Conservation (phyloP, 768 basidiomycete species). For the Tremella fuciformis region DNA sequence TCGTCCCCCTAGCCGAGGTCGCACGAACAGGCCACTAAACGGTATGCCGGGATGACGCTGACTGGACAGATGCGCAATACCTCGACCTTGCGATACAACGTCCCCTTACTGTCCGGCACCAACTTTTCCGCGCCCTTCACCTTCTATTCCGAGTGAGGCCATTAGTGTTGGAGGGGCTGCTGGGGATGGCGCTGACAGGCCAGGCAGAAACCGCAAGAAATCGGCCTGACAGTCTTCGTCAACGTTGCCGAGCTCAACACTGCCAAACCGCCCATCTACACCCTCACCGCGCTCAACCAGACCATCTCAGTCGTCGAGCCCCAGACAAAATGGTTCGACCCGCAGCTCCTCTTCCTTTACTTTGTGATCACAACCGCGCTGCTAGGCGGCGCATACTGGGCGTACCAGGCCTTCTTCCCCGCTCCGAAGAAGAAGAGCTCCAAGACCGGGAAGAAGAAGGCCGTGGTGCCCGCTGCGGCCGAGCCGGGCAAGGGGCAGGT, state of each 20-base stretch:
- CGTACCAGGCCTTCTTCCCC: slow-evolving; percentile 43
- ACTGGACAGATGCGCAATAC: slow-evolving; percentile 44
- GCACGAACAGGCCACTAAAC: background rate
- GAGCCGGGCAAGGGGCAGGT: slow-evolving; percentile 20
- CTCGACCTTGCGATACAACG: slow-evolving; percentile 44
- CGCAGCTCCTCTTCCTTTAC: slow-evolving; percentile 51
- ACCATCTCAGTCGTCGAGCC: slow-evolving; percentile 53
- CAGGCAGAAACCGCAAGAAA: slow-evolving; percentile 33
- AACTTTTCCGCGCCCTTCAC: slow-evolving; percentile 48
- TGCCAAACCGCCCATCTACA: slow-evolving; percentile 29
- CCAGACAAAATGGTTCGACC: slow-evolving; percentile 50
- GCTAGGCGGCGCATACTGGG: slow-evolving; percentile 35
- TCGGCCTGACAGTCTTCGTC: slow-evolving; percentile 51
- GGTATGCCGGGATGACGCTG: background rate
- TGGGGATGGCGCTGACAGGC: background rate
- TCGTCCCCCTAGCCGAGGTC: background rate
- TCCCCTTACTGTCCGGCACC: slow-evolving; percentile 47
- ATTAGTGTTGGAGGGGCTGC: too few relatives aligned
- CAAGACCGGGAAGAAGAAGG: slow-evolving; percentile 22
- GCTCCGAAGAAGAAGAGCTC: slow-evolving; percentile 8
- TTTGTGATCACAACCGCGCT: slow-evolving; percentile 43
- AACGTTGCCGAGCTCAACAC: slow-evolving; percentile 33
- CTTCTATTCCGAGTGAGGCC: slow-evolving; percentile 46
- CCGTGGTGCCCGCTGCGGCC: slow-evolving; percentile 36
- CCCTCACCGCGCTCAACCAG: slow-evolving; percentile 51